phyloP scores from a whole-genome alignment of 1,284 basidiomycete genomes.

The Ustilago hordei region DNA sequence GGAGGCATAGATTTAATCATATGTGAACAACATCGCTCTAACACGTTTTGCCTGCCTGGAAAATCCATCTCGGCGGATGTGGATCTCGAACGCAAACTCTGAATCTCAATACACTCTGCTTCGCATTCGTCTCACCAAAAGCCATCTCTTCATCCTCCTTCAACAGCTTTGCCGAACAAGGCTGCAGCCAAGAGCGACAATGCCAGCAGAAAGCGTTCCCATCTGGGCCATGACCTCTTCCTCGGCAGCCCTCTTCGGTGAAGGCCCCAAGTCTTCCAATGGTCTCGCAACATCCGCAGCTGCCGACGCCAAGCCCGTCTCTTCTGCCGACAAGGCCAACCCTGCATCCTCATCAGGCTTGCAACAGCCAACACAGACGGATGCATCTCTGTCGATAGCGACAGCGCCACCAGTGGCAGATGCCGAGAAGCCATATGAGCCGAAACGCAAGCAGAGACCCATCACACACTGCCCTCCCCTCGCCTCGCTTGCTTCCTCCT shows the following conservation, averaged over 20 bases:
- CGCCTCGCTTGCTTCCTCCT: conserved; percentile 21
- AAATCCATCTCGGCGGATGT: conserved; percentile 2
- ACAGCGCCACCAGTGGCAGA: neutral
- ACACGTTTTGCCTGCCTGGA: neutral
- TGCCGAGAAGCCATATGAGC: conserved; percentile 29
- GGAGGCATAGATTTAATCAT: conserved; percentile 9
- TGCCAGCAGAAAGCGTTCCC: conserved; percentile 42
- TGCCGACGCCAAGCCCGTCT: conserved; percentile 12
- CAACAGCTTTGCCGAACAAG: neutral
- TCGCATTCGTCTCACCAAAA: neutral
- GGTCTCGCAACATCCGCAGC: conserved; percentile 14
- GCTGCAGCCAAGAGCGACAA: conserved; percentile 1
- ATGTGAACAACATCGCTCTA: neutral
- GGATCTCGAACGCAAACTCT: neutral
- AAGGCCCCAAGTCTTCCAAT: conserved; percentile 13
- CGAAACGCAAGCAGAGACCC: conserved; percentile 37
- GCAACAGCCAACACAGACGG: neutral
- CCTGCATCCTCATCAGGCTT: conserved; percentile 7
- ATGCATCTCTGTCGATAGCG: neutral
- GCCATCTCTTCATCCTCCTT: neutral
- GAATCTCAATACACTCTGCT: neutral
- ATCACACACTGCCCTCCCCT: conserved; percentile 30
- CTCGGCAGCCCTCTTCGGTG: conserved; percentile 36
- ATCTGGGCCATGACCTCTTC: conserved; percentile 43
- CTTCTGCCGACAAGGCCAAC: neutral